Base-by-base conservation (phyloP, 2,329 filamentous ascomycete species). In the Xylariaceae sp. region DNA sequence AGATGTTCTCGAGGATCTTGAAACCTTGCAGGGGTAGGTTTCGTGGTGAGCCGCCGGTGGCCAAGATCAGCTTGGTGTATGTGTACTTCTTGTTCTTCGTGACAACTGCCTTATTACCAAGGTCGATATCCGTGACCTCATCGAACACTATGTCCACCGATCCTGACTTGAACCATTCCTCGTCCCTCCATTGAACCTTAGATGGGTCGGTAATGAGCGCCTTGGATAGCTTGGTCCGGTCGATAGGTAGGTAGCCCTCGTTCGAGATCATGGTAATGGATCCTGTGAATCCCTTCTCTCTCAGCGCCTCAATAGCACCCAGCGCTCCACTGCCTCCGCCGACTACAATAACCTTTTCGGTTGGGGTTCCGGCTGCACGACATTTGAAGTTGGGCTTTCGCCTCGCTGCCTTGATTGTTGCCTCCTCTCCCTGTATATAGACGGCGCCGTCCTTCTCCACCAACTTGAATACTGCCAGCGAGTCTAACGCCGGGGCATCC, bases 151-250 rank as follows among this genome's bases (percentile, higher is more conserved):
- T 76, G n/a, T 83, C 77, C 10, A 89, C 77, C 16, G 77, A 79
- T 16, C 79, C 84, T 9, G 75, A 75, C 54, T 87, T 87, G 74
- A 90, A 98, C 83, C 90, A 97, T 32, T 87, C 85, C 61, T 86
- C 81, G 50, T 90, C 83, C 59, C 95, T 84, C 81, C 87, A 89
- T 42, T 89, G 86, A 43, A 96, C 76, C 76, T 96, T 96, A 44
- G 82, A 81, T 1, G 86, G 74, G 70, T 99, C 93, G 6, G 90
- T 85, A 60, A 97, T 83, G 12, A 99, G 81, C 0, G 93, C 91
- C 76, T 99, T 99, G 69, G 93, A 97, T 42, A 99, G 82, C 79
- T 98, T 98, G 10, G 95, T 91, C 19, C 95, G 86, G 76, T 99
- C 95, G 66, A 98, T 93, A 29, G 93, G 93, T 32, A 89, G 82